Base-by-base conservation (phyloP, 202 grass and related monocot species). In the Setaria viridis region DNA sequence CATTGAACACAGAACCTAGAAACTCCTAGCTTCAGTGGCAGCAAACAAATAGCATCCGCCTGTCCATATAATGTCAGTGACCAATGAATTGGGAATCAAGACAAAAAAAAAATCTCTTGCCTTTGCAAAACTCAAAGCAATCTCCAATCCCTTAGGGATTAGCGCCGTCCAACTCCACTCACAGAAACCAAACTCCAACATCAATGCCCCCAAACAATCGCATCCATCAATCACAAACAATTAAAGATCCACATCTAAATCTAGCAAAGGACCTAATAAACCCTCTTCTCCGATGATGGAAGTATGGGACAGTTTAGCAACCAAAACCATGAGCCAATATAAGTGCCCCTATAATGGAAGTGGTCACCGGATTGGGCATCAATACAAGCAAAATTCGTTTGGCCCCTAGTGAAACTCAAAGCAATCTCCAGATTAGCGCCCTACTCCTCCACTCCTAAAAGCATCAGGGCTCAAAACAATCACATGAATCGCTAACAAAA, bases 271-370 rank as follows among this genome's bases (percentile, higher is more conserved):
- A 47, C 68, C 60, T 80, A 74, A 79, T 48, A 50, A 73, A 42
- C 46, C 11, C 19, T 80, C 54, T 43, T n/a, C 33, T 35, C 56
- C 2, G 1, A 59, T 73, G 21, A 72, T 42, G 48, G 10, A 84
- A 41, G 39, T 41, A 41, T 5, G 39, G 39, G 6, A 87, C 70
- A 89, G 53, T 45, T 81, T 42, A 76, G 60, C 41, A 80, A 89
- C 43, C 33, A 21, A 56, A 73, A 42, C 9, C 50, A 37, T 54
- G 29, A 75, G 30, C 34, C 34, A 2, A 75, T 49, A 75, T 75
- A 37, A 75, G 72, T 17, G 29, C 7, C 14, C 47, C 42, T 25
- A 48, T 29, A 71, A 53, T 50, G 15, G 30, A 73, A 51, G 47
- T 6, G 48, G 29, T 34, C 33, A 33, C 47, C 10, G 14, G 51